Evolutionary conservation across 208 protist species (phyloP).

Genomic region (Blastocrithidia nonstop): DNA sequence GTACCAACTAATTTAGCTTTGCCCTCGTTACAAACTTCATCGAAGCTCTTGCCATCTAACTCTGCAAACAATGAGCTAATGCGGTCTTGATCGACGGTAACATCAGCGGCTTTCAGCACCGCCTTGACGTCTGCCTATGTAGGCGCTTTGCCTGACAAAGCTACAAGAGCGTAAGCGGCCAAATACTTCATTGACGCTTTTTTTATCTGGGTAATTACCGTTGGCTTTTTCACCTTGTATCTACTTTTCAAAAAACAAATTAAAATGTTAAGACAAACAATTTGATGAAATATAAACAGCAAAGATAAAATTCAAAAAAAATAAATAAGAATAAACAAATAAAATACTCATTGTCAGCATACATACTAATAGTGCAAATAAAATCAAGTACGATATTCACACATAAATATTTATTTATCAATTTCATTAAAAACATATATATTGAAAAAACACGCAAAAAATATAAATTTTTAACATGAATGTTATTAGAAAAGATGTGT

Average conservation of each 20-base stretch:
- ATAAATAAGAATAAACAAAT: conserved; percentile 2
- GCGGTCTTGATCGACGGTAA: conserved; percentile 50
- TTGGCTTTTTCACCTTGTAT: not conserved
- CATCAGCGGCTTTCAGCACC: conserved; percentile 80
- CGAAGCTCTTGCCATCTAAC: conserved; percentile 84
- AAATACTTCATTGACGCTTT: conserved; percentile 88
- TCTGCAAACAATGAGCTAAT: conserved; percentile 57
- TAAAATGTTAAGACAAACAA: not conserved
- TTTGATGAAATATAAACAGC: not conserved
- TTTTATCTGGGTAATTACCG: not conserved
- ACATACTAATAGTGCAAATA: conserved; percentile 3
- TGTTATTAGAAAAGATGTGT: no score
- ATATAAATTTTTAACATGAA: no score
- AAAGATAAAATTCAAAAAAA: not conserved
- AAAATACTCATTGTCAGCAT: conserved; percentile 1
- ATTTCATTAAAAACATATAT: not conserved
- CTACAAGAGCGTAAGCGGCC: conserved; percentile 83
- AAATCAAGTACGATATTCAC: conserved; percentile 3
- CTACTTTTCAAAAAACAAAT: not conserved
- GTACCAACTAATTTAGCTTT: conserved; percentile 73
- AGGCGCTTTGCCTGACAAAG: conserved; percentile 69
- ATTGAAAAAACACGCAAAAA: no score
- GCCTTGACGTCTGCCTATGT: conserved; percentile 72
- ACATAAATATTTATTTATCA: not conserved
- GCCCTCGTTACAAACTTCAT: conserved; percentile 73